Evolutionary conservation across 768 basidiomycete species (phyloP), one percentile per base, ranked within the genome.

Genomic region (Tremella fuciformis): DNA sequence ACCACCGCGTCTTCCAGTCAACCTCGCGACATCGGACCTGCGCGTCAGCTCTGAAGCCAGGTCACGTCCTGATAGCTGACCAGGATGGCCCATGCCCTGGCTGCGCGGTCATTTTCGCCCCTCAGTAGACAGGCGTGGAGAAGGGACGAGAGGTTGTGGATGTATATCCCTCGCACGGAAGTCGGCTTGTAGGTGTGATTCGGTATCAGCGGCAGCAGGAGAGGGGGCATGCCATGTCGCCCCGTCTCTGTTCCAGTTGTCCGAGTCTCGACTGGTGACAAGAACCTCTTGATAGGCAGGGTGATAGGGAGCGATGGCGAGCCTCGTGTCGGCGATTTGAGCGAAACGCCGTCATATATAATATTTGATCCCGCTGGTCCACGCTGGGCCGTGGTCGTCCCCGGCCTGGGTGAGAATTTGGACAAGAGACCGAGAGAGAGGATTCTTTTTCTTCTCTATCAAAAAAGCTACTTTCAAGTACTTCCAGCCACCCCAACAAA

Each of bases 21-120:
- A 77, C 69, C 49, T 77, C 76, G 22, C 73, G 64, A 42, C 76
- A 77, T 63, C 74, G 53, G 37, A 77, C 66, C 76, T 77, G 26
- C 16, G n/a, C 40, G 24, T 58, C 46, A 59, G 41, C 25, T 13
- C 21, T n/a, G n/a, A n/a, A n/a, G n/a, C n/a, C n/a, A n/a, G n/a
- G n/a, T n/a, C n/a, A n/a, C n/a, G n/a, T n/a, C n/a, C n/a, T n/a
- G n/a, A n/a, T n/a, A 19, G 66, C 70, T 54, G n/a, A 75, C 76
- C 53, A 77, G 61, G 49, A 77, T 75, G 3, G 65, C 59, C 76
- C 76, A 77, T 22, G 71, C 72, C 58, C 65, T 39, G 26, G 50
- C 61, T 7, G 70, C 76, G 40, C 74, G 49, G 8, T 56, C 54
- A 9, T 58, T 3, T 37, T 77, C 71, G 8, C 68, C 62, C 38